Evolutionary conservation across 768 basidiomycete genomes (phyloP), one percentile per base, ranked within the genome.

Genomic region (Suillus ampliporus): DNA sequence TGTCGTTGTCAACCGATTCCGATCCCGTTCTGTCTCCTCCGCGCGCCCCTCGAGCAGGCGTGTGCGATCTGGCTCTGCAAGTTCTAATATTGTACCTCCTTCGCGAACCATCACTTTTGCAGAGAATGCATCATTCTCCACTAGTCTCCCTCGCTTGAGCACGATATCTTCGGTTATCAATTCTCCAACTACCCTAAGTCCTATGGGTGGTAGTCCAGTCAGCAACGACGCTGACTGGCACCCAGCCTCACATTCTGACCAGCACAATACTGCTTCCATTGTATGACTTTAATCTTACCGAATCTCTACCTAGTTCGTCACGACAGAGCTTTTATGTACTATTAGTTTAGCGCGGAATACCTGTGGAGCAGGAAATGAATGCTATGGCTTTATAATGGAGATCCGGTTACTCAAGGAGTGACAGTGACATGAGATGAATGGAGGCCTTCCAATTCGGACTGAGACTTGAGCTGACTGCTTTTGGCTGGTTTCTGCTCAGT

Each of bases 381-480:
- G 31, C 48, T 38, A 38, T 38, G 6, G 6, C 6, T 19, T 41
- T 41, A 50, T 51, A 31, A 31, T 11, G 31, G 5, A 31, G 10
- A 34, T 2, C 11, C 3, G 5, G 50, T 51, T 28, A 53, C 52
- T 35, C 7, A 9, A n/a, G 13, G 14, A 37, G 52, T 53, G 52
- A 53, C 35, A 54, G 56, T 62, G 56, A 61, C 31, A n/a, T n/a
- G n/a, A 38, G 40, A 47, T 61, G 56, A 47, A 61, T 34, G 44
- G 63, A 58, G 62, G 14, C 62, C 31, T 74, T 76, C 74, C 75
- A 73, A 76, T 76, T 70, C 38, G 53, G 73, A 67, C 69, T 63
- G 58, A 60, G 64, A 31, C 31, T n/a, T 31, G 31, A 31, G 6
- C 6, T 31, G 31, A 31, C 31, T 73, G 71, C 10, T 65, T 63